phyloP scores from a whole-genome alignment of 2,329 filamentous ascomycete species.

The Xylaria sp. region DNA sequence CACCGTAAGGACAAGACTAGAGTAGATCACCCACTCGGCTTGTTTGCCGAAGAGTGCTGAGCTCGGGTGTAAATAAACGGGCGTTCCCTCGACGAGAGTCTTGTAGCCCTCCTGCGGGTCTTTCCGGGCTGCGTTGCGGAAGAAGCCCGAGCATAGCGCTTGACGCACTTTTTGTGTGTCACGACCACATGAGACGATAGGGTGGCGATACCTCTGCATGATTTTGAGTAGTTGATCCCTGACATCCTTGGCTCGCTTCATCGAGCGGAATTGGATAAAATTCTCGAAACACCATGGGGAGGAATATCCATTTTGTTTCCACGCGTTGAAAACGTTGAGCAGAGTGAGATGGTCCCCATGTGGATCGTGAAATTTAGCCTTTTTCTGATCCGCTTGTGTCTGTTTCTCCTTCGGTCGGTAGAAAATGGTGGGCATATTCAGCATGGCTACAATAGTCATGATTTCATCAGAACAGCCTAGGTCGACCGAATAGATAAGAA shows the following conservation, averaged over 20 bases:
- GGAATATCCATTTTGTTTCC: slow-evolving; percentile 85
- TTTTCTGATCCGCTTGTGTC: slow-evolving; percentile 95
- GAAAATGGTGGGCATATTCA: slow-evolving; percentile 87
- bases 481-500: slow-evolving; percentile 87
- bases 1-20: slow-evolving; percentile 89
- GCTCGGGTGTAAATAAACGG: slow-evolving; percentile 92
- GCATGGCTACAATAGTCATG: slow-evolving; percentile 93
- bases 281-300: slow-evolving; percentile 98
- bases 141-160: slow-evolving; percentile 92
- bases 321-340: slow-evolving; percentile 97
- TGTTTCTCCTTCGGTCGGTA: slow-evolving; percentile 98
- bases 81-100: slow-evolving; percentile 93
- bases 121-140: slow-evolving; percentile 93
- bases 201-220: slow-evolving; percentile 90
- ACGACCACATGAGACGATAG: slow-evolving; percentile 84
- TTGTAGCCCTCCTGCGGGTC: slow-evolving; percentile 98
- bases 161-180: slow-evolving; percentile 89
- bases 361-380: slow-evolving; percentile 96
- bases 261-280: slow-evolving; percentile 92
- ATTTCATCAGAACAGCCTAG: slow-evolving; percentile 93
- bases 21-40: slow-evolving; percentile 95
- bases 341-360: slow-evolving; percentile 94
- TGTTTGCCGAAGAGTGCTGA: slow-evolving; percentile 95
- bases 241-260: slow-evolving; percentile 91
- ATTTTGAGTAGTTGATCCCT: slow-evolving; percentile 92